Conservation (phyloP, 441 rosid species). For the Metrosideros polymorpha region DNA sequence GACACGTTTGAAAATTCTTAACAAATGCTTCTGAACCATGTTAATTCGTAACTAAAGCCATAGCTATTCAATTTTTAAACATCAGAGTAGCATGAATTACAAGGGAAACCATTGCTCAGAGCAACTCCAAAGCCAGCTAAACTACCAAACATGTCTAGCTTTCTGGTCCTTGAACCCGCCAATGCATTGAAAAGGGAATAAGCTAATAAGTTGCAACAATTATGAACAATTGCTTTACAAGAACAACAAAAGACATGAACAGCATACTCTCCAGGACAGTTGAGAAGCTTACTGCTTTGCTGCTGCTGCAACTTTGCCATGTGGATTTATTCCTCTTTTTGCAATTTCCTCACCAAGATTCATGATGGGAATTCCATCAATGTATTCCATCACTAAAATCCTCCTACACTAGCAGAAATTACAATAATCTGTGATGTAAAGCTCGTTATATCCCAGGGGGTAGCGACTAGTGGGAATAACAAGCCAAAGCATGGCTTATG, state of each 20-base stretch:
- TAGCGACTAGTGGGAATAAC: background rate
- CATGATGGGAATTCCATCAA: conserved; percentile 85
- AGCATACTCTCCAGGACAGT: conserved; percentile 26
- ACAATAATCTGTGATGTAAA: background rate
- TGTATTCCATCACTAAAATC: conserved; percentile 84
- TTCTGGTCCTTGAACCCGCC: background rate
- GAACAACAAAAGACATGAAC: background rate
- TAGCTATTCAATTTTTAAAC: background rate
- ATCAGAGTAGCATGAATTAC: background rate
- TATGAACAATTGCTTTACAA: background rate
- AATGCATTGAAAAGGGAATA: background rate
- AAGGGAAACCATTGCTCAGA: background rate
- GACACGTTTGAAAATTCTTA: background rate
- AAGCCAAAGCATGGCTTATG: background rate
- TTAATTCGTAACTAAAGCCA: background rate
- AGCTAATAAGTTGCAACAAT: background rate
- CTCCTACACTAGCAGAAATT: conserved; percentile 34
- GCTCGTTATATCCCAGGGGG: background rate
- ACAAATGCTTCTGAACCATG: background rate
- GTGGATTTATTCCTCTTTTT: conserved; percentile 86
- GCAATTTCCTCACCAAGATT: conserved; percentile 87
- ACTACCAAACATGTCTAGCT: background rate
- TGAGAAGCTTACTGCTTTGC: conserved; percentile 87
- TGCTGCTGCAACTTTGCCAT: conserved; percentile 72
- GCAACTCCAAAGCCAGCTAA: background rate